A percentile compares a stretch with the other conserved stretches of the same genome.
Evolutionary conservation across 2,329 filamentous ascomycete species (phyloP).

Genomic region (Aureobasidium melanogenum): DNA sequence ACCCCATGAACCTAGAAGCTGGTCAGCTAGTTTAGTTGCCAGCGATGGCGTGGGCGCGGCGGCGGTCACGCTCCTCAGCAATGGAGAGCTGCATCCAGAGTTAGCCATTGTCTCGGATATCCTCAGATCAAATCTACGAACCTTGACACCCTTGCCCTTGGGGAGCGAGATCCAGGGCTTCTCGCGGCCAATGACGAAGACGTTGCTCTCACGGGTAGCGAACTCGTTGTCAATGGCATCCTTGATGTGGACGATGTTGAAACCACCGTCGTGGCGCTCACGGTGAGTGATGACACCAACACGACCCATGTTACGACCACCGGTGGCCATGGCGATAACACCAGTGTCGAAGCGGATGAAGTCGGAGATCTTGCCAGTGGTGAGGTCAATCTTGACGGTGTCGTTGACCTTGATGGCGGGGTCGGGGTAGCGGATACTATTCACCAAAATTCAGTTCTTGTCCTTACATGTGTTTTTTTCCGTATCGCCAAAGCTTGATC

Average conservation of each 20-base stretch:
- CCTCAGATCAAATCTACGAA: slow-evolving; percentile 23
- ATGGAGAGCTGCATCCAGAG: slow-evolving; percentile 66
- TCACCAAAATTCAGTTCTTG: slow-evolving; percentile 18
- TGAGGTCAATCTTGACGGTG: slow-evolving; percentile 97
- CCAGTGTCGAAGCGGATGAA: slow-evolving; percentile 99
- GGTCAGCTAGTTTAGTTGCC: slow-evolving; percentile 19
- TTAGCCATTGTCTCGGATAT: slow-evolving; percentile 12
- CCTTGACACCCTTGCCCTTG: slow-evolving; percentile 99
- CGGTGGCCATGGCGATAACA: slow-evolving; percentile 95
- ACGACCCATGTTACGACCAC: slow-evolving; percentile 99
- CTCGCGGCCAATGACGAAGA: slow-evolving; percentile 96
- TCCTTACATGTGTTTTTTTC: slow-evolving; percentile 30
- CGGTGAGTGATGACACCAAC: slow-evolving; percentile 99
- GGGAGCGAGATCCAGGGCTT: slow-evolving; percentile 99
- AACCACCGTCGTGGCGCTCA: slow-evolving; percentile 99
- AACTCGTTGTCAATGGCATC: slow-evolving; percentile 99
- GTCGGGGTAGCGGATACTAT: slow-evolving; percentile 98
- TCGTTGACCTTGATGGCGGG: slow-evolving; percentile 99
- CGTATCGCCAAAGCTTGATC: slow-evolving; percentile 88
- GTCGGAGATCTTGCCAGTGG: slow-evolving; percentile 90
- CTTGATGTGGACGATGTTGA: slow-evolving; percentile 99
- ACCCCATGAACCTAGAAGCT: slow-evolving; percentile 7
- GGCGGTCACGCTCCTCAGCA: slow-evolving; percentile 97
- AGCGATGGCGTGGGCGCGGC: slow-evolving; percentile 61
- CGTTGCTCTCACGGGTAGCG: slow-evolving; percentile 98